A percentile compares a stretch with the other conserved stretches of the same genome.
These are phyloP conservation scores for Termitomyces bulborhizus DNA, from an alignment of 768 basidiomycete species.

Conservation along the genomic window DNA sequence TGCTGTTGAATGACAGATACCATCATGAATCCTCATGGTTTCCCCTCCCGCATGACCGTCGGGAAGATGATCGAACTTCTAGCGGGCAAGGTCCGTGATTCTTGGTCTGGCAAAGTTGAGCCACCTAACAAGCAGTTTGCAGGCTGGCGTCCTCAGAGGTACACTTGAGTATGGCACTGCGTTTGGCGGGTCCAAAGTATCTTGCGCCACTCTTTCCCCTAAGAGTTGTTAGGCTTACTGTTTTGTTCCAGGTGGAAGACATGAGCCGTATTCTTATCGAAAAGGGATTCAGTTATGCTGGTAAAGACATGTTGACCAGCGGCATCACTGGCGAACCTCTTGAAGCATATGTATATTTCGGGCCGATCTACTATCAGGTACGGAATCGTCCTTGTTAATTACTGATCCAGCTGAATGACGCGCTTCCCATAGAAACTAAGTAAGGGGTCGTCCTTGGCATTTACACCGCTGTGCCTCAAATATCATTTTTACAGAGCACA, in stretches of 20 bases:
- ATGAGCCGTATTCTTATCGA: slow-evolving; percentile 97
- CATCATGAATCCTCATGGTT: slow-evolving; percentile 99
- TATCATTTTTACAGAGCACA: slow-evolving; percentile 59
- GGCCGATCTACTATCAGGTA: slow-evolving; percentile 97
- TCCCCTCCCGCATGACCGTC: slow-evolving; percentile 98
- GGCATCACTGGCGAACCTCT: slow-evolving; percentile 96
- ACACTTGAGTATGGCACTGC: slow-evolving; percentile 93
- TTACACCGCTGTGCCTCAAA: slow-evolving; percentile 12
- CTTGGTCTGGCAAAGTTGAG: background rate
- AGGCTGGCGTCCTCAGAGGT: slow-evolving; percentile 90
- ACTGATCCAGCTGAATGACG: slow-evolving; percentile 2
- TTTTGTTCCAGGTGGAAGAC: slow-evolving; percentile 70
- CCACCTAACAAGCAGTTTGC: background rate
- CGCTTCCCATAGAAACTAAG: slow-evolving; percentile 74
- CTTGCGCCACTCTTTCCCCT: background rate
- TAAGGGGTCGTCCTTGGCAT: slow-evolving; percentile 31
- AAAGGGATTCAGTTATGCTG: slow-evolving; percentile 92
- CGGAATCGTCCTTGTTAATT: slow-evolving; percentile 12
- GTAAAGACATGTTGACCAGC: slow-evolving; percentile 98
- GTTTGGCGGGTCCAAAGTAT: slow-evolving; percentile 94
- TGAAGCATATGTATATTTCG: slow-evolving; percentile 97
- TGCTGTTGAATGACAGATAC: slow-evolving; percentile 52
- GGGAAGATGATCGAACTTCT: slow-evolving; percentile 99
- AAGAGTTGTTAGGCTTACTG: slow-evolving; percentile 4
- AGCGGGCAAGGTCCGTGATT: slow-evolving; percentile 72